Conservation (phyloP, 805 yeast species). For the Monosporozyma yasuniensis region DNA sequence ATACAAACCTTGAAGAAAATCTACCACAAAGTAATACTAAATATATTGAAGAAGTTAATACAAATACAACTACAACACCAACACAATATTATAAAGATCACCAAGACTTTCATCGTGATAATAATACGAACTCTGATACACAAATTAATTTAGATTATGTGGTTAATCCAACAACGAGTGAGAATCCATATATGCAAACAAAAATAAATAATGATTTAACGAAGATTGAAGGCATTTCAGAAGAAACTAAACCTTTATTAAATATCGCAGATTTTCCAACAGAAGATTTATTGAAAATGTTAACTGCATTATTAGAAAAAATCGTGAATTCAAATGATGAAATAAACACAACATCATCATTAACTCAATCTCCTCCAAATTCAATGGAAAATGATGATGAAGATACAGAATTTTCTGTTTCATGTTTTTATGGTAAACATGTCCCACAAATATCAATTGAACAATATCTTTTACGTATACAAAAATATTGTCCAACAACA, state of each 20-base stretch:
- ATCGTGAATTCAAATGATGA: constrained; percentile 7
- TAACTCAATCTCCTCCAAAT: neutral
- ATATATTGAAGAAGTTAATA: neutral
- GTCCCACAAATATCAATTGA: constrained; percentile 88
- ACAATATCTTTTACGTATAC: constrained; percentile 77
- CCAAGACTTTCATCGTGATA: neutral
- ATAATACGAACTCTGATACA: neutral
- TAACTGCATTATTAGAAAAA: constrained; percentile 58
- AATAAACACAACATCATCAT: constrained; percentile 22
- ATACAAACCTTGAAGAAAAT: neutral
- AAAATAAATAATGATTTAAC: neutral
- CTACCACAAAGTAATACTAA: neutral
- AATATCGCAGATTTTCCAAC: constrained; percentile 78
- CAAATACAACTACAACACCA: neutral
- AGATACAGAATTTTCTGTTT: neutral
- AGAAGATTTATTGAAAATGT: constrained; percentile 69
- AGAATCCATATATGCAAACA: neutral
- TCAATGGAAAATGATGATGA: neutral
- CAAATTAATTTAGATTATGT: neutral
- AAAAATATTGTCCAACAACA: constrained; percentile 94
- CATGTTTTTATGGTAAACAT: constrained; percentile 76
- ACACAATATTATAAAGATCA: neutral
- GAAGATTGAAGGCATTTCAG: neutral
- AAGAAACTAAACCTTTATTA: constrained; percentile 7
- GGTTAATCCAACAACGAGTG: neutral